Evolutionary conservation across 2,329 filamentous ascomycete species (phyloP).

Genomic region (Colletotrichum horii): DNA sequence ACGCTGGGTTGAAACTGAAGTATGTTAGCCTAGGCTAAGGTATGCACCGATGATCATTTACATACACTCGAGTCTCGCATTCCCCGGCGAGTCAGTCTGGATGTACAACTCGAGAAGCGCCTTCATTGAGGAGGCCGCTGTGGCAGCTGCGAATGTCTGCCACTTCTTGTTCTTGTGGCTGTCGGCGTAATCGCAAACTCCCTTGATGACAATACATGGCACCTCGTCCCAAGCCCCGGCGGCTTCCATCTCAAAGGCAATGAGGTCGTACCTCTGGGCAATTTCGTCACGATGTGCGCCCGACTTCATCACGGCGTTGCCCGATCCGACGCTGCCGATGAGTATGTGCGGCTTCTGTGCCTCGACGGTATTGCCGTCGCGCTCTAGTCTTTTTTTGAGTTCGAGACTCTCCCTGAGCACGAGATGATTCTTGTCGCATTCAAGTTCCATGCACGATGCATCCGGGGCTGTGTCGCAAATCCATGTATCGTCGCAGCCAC

Average conservation of each 20-base stretch:
- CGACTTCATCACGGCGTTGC: slow-evolving; percentile 44
- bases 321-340: slow-evolving; percentile 36
- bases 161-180: slow-evolving; percentile 42
- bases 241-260: slow-evolving; percentile 40
- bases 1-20: not conserved
- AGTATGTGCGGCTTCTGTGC: not conserved
- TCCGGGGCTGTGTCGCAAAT: slow-evolving; percentile 27
- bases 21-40: not conserved
- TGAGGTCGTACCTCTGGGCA: slow-evolving; percentile 26
- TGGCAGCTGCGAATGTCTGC: slow-evolving; percentile 41
- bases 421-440: slow-evolving; percentile 28
- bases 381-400: not conserved
- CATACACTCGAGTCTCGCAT: not conserved
- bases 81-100: not conserved
- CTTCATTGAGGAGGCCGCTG: slow-evolving; percentile 36
- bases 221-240: slow-evolving; percentile 35
- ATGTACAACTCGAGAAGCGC: slow-evolving; percentile 23
- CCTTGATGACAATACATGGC: slow-evolving; percentile 43
- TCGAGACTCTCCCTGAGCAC: slow-evolving; percentile 7
- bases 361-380: not conserved
- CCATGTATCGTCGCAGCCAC: not conserved
- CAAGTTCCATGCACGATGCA: slow-evolving; percentile 30
- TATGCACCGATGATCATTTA: slow-evolving; percentile 10
- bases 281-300: slow-evolving; percentile 39
- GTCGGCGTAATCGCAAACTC: slow-evolving; percentile 44